phyloP scores from a whole-genome alignment of 768 basidiomycete genomes.

The Kwoniella shandongensis region DNA sequence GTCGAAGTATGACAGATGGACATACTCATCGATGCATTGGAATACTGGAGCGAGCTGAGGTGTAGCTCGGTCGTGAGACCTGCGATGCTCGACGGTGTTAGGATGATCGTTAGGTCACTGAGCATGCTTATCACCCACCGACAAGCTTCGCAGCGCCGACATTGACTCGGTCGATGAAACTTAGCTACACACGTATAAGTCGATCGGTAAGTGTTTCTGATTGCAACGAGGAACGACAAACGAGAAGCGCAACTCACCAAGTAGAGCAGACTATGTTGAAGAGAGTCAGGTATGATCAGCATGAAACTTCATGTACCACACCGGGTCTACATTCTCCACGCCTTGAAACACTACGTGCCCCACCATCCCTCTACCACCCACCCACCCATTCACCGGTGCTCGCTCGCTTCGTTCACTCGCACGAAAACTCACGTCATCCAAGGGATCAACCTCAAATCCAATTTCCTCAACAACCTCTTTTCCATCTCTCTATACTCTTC shows the following conservation, averaged over 20 bases:
- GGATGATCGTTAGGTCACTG: not conserved
- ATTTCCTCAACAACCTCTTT: conserved; percentile 43
- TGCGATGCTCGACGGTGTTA: conserved; percentile 1
- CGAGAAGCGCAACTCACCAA: conserved; percentile 8
- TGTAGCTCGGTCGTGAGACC: conserved; percentile 46
- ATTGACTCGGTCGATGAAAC: conserved; percentile 51
- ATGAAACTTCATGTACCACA: too few relatives aligned
- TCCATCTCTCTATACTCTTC: conserved; percentile 46
- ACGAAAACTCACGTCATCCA: conserved; percentile 53
- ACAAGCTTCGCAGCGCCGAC: conserved; percentile 48
- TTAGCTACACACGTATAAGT: too few relatives aligned
- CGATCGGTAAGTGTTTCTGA: too few relatives aligned
- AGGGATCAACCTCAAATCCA: conserved; percentile 49
- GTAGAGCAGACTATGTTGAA: conserved; percentile 8
- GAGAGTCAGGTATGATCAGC: too few relatives aligned
- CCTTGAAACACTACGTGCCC: too few relatives aligned
- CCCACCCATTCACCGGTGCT: too few relatives aligned
- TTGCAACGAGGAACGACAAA: too few relatives aligned
- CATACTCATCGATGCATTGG: conserved; percentile 47
- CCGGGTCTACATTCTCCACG: too few relatives aligned
- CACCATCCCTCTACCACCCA: too few relatives aligned
- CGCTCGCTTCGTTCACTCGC: not conserved
- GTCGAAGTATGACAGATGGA: not conserved
- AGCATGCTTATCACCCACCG: conserved; percentile 21
- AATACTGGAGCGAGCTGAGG: conserved; percentile 44